Evolutionary conservation across 192 early-diverging fungal species (phyloP).

Genomic region (Thamnidium elegans): DNA sequence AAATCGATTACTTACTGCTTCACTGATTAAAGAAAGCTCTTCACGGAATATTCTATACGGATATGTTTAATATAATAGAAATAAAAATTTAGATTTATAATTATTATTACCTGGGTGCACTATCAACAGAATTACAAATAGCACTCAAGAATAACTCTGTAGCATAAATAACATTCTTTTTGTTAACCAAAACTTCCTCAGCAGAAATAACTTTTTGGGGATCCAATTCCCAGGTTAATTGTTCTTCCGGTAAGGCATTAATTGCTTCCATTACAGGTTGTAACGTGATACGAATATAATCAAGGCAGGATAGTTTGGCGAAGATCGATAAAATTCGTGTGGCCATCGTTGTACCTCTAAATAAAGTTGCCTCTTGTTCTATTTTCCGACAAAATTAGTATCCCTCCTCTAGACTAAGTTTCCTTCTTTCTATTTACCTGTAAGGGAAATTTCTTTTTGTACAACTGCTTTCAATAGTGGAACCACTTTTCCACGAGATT

Average conservation of each 20-base stretch:
- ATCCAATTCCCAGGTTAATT: slow-evolving; percentile 83
- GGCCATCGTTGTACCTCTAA: slow-evolving; percentile 88
- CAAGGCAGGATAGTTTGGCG: slow-evolving; percentile 71
- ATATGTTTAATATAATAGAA: not conserved
- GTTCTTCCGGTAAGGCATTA: slow-evolving; percentile 37
- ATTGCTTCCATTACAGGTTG: slow-evolving; percentile 63
- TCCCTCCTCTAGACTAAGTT: not conserved
- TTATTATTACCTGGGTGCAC: slow-evolving; percentile 54
- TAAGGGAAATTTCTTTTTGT: slow-evolving; percentile 64
- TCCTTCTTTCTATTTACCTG: slow-evolving; percentile 43
- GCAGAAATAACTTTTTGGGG: slow-evolving; percentile 65
- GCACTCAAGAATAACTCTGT: slow-evolving; percentile 75
- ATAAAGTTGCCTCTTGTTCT: slow-evolving; percentile 66
- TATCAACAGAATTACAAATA: slow-evolving; percentile 66
- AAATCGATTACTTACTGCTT: slow-evolving; percentile 74
- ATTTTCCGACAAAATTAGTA: not conserved
- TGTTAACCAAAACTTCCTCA: slow-evolving; percentile 65
- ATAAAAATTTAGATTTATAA: not conserved
- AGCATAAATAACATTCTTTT: slow-evolving; percentile 70
- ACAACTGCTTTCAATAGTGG: slow-evolving; percentile 63
- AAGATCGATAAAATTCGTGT: slow-evolving; percentile 79
- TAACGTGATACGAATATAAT: slow-evolving; percentile 79
- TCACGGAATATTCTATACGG: slow-evolving; percentile 58
- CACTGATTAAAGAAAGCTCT: slow-evolving; percentile 76
- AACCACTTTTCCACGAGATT: slow-evolving; percentile 53